Percentiles rank a stretch among this genome's conserved stretches.
phyloP scores from a whole-genome alignment of 2,329 filamentous ascomycete genomes.

The Neofusicoccum parvum region DNA sequence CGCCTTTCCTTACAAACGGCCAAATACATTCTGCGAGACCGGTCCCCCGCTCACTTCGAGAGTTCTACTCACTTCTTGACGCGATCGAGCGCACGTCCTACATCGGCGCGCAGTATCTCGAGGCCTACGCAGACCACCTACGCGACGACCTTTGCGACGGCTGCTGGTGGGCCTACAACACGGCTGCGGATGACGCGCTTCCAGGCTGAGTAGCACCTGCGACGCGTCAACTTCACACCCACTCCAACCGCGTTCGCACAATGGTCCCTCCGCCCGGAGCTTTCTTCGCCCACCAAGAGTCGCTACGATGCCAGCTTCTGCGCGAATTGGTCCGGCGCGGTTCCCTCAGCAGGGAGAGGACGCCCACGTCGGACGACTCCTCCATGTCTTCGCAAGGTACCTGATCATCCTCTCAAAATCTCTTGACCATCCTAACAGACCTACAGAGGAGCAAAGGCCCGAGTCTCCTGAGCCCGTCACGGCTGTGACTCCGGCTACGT shows the following conservation, averaged over 20 bases:
- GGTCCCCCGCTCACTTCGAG: not conserved
- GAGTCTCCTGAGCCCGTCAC: not conserved
- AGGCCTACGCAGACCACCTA: conserved; percentile 33
- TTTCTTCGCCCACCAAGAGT: not conserved
- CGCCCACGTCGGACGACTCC: too few relatives aligned
- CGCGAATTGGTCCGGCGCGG: not conserved
- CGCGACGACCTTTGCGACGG: conserved; percentile 28
- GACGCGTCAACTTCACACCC: not conserved
- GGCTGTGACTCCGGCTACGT: not conserved
- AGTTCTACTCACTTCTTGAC: conserved; percentile 34
- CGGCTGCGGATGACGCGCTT: not conserved
- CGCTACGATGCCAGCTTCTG: conserved; percentile 2
- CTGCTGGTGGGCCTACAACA: conserved; percentile 31
- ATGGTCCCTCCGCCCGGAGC: not conserved
- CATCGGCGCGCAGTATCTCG: conserved; percentile 28
- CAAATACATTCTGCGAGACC: not conserved
- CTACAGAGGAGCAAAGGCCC: not conserved
- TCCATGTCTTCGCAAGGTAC: not conserved
- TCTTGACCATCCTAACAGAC: not conserved
- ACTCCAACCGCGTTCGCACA: not conserved
- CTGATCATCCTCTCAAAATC: not conserved
- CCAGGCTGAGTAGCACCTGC: not conserved
- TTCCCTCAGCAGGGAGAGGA: not conserved
- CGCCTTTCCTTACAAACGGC: not conserved
- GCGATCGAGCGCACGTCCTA: conserved; percentile 26